Evolutionary conservation across 768 basidiomycete species (phyloP).

Genomic region (Mycena chlorophos): DNA sequence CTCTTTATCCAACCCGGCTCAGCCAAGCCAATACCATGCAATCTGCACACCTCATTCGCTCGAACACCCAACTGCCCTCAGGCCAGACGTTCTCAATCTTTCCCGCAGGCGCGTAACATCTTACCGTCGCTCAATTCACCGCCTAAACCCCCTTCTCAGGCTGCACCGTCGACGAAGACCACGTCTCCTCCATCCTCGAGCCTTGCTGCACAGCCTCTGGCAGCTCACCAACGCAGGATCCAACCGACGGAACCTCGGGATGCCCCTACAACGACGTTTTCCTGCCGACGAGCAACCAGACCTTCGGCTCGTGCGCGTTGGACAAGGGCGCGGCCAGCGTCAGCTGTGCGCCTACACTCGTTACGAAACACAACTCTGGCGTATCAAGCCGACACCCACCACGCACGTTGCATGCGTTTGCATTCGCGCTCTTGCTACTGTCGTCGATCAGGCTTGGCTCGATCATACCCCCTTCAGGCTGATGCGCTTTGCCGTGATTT

Average conservation of each 20-base stretch:
- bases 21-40: not conserved
- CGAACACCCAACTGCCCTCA: not conserved
- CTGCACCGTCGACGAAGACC: not conserved
- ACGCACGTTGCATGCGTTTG: too few species aligned
- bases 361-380: not conserved
- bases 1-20: not conserved
- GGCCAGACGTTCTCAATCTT: not conserved
- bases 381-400: not conserved
- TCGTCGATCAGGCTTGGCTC: too few species aligned
- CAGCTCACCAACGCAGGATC: not conserved
- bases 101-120: not conserved
- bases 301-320: not conserved
- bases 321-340: not conserved
- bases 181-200: not conserved
- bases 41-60: not conserved
- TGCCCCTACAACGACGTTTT: not conserved
- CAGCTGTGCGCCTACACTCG: not conserved
- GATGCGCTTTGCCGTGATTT: too few species aligned
- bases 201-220: not conserved
- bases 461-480: too few species aligned
- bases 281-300: not conserved
- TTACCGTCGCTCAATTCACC: not conserved
- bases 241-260: not conserved
- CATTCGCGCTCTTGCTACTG: too few species aligned
- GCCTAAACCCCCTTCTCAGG: not conserved